Evolutionary conservation across 1,139 yeast species (phyloP).

Genomic region (Yamadazyma membranifaciens): DNA sequence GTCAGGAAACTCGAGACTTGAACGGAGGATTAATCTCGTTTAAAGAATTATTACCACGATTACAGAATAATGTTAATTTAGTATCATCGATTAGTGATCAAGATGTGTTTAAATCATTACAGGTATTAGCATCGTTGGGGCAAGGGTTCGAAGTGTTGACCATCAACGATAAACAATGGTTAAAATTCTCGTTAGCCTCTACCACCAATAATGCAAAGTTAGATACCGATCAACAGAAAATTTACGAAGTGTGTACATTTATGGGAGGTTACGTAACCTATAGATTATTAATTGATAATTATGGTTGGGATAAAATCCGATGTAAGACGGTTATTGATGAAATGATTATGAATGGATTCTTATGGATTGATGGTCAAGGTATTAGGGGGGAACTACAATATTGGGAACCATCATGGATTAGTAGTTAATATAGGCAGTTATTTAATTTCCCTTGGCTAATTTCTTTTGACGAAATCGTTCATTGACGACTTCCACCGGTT

Average conservation of each 20-base stretch:
- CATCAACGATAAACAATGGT: constrained; percentile 38
- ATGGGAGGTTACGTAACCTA: constrained; percentile 66
- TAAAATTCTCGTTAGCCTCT: constrained; percentile 35
- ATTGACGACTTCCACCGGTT: constrained; percentile 64
- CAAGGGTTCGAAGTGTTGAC: constrained; percentile 35
- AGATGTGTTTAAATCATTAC: constrained; percentile 22
- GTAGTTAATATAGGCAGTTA: constrained; percentile 12
- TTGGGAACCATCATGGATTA: constrained; percentile 59
- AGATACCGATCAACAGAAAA: constrained; percentile 60
- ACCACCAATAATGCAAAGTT: constrained; percentile 24
- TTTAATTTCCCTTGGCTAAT: constrained; percentile 11
- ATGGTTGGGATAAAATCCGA: constrained; percentile 66
- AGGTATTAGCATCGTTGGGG: constrained; percentile 27
- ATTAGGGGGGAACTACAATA: constrained; percentile 47
- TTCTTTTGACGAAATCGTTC: constrained; percentile 55
- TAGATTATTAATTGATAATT: constrained; percentile 64
- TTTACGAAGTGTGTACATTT: constrained; percentile 70
- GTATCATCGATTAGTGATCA: constrained; percentile 17
- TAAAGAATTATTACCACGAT: constrained; percentile 48
- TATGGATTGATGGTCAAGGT: constrained; percentile 78
- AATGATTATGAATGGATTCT: constrained; percentile 74
- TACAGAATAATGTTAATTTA: constrained; percentile 21
- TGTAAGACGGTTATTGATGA: constrained; percentile 67
- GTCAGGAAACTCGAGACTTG: constrained; percentile 64
- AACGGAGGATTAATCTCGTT: constrained; percentile 80